These are phyloP conservation scores for Alternaria incomplexa DNA, from an alignment of 2,329 filamentous ascomycete species.

Conservation along the genomic window DNA sequence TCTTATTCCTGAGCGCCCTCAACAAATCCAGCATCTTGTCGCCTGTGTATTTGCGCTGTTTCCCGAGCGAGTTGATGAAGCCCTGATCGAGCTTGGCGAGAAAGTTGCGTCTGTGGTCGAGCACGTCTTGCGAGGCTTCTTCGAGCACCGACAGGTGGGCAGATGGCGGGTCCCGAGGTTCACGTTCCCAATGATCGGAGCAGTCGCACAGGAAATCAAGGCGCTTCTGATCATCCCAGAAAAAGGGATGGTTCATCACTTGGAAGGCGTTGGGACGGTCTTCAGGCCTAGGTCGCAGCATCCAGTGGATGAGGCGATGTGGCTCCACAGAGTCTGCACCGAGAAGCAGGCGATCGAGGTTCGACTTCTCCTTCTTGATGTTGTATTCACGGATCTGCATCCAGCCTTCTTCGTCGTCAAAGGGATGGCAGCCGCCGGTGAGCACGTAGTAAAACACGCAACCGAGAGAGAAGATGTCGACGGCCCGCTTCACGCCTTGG, in stretches of 20 bases:
- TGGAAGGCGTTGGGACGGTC: slow-evolving; percentile 74
- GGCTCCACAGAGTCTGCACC: slow-evolving; percentile 88
- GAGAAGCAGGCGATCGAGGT: slow-evolving; percentile 74
- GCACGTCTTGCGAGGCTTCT: slow-evolving; percentile 53
- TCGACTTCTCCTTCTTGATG: slow-evolving; percentile 87
- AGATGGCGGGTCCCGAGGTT: slow-evolving; percentile 82
- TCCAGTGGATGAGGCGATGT: slow-evolving; percentile 81
- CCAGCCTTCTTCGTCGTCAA: slow-evolving; percentile 91
- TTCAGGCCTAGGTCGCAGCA: slow-evolving; percentile 73
- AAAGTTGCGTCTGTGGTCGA: slow-evolving; percentile 73
- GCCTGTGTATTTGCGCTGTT: slow-evolving; percentile 94
- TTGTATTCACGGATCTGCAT: slow-evolving; percentile 87
- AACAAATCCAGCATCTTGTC: slow-evolving; percentile 82
- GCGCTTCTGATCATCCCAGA: slow-evolving; percentile 89
- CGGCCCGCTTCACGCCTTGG: slow-evolving; percentile 89
- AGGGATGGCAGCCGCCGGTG: slow-evolving; percentile 89
- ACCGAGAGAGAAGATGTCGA: slow-evolving; percentile 96
- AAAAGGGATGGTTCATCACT: slow-evolving; percentile 93
- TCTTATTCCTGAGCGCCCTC: slow-evolving; percentile 90
- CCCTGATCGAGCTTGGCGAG: slow-evolving; percentile 74
- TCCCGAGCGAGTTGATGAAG: slow-evolving; percentile 88
- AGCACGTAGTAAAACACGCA: slow-evolving; percentile 99
- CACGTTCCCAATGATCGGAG: slow-evolving; percentile 95
- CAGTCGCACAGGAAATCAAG: slow-evolving; percentile 94
- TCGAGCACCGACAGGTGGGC: slow-evolving; percentile 66